Percentiles rank a stretch among this genome's conserved stretches.
Conservation (phyloP, 768 basidiomycete species). For the Termitomyces sp. region DNA sequence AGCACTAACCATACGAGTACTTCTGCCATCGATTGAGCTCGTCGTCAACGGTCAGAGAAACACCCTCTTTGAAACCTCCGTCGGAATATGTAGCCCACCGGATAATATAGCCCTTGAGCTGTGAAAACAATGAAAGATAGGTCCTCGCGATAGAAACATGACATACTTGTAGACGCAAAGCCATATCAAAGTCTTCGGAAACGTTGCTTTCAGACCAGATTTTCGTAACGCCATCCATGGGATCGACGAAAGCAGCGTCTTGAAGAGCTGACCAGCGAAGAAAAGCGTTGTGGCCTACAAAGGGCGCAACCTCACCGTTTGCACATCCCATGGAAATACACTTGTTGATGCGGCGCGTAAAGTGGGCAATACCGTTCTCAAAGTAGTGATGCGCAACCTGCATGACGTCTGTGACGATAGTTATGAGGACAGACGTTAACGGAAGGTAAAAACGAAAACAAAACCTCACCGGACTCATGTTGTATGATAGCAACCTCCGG, state of each 20-base stretch:
- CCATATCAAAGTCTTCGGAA: conserved; percentile 85
- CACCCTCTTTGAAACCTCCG: conserved; percentile 89
- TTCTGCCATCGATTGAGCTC: conserved; percentile 94
- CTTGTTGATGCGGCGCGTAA: conserved; percentile 84
- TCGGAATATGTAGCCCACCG: conserved; percentile 86
- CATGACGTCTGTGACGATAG: conserved; percentile 62
- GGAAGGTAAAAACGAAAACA: neutral
- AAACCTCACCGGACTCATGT: conserved; percentile 71
- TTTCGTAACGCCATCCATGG: conserved; percentile 60
- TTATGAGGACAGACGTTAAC: neutral
- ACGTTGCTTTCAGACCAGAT: conserved; percentile 84
- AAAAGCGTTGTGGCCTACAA: conserved; percentile 88
- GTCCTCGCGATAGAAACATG: neutral
- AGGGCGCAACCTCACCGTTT: conserved; percentile 80
- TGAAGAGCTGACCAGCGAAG: conserved; percentile 88
- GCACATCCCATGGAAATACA: conserved; percentile 78
- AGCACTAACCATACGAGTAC: conserved; percentile 64
- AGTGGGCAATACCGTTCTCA: conserved; percentile 86
- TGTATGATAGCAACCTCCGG: conserved; percentile 88
- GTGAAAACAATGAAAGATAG: neutral
- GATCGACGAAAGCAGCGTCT: conserved; percentile 75
- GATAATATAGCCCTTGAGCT: conserved; percentile 68
- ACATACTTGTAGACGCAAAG: conserved; percentile 54
- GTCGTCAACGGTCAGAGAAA: conserved; percentile 85
- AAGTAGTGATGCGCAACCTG: conserved; percentile 89